phyloP scores from a whole-genome alignment of 257 asterid genomes.

The Solanum clarkiae region DNA sequence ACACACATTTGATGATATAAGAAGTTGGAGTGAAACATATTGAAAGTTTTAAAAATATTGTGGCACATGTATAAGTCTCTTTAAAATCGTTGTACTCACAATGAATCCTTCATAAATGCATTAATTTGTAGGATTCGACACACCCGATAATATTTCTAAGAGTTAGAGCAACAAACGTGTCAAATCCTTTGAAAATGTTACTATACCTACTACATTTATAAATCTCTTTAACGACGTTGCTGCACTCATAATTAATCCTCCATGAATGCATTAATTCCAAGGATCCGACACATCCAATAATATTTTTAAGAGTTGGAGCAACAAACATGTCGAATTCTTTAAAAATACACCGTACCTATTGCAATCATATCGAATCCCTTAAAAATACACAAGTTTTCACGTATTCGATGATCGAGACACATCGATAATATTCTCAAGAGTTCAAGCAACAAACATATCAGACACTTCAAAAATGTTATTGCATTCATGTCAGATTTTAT shows the following conservation, averaged over 20 bases:
- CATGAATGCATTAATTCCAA: background rate
- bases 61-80: too few species aligned
- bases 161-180: background rate
- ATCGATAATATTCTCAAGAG: background rate
- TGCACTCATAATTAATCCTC: background rate
- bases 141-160: background rate
- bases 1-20: background rate
- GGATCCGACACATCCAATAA: background rate
- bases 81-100: too few species aligned
- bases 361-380: background rate
- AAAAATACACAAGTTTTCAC: background rate
- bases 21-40: too few species aligned
- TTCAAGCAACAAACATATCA: background rate
- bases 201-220: too few species aligned
- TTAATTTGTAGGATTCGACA: too few species aligned
- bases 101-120: too few species aligned
- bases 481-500: background rate
- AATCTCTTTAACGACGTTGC: too few species aligned
- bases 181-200: background rate
- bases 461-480: background rate
- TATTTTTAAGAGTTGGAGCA: background rate
- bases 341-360: background rate
- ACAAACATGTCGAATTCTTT: background rate
- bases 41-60: background rate
- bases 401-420: background rate